Percentiles rank a stretch among this genome's conserved stretches.
Conservation (phyloP, 1,284 basidiomycete genomes). For the Cystobasidium slooffiae region DNA sequence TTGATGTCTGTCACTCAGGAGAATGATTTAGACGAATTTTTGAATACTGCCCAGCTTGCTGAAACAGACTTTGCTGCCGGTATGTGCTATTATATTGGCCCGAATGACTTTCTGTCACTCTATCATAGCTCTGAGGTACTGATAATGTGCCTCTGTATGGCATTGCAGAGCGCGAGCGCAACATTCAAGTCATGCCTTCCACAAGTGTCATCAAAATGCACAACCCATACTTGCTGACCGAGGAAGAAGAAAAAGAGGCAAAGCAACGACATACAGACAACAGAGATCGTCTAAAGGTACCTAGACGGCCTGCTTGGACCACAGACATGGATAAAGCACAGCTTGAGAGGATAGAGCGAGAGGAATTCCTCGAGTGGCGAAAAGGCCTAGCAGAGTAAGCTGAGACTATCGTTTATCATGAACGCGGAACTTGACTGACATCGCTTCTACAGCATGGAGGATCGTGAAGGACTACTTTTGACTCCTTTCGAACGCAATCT, state of each 20-base stretch:
- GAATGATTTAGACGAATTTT: constrained; percentile 91
- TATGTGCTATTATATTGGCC: constrained; percentile 57
- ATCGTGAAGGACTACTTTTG: constrained; percentile 73
- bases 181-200: constrained; percentile 80
- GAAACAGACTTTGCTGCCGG: constrained; percentile 97
- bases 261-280: constrained; percentile 74
- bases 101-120: background rate
- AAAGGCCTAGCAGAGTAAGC: constrained; percentile 82
- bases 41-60: constrained; percentile 92
- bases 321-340: constrained; percentile 74
- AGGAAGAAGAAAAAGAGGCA: constrained; percentile 79
- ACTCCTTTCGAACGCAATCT: constrained; percentile 96
- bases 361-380: constrained; percentile 87
- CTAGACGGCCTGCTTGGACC: constrained; percentile 80
- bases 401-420: background rate
- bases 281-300: constrained; percentile 74
- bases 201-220: constrained; percentile 59
- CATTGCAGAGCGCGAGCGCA: constrained; percentile 76
- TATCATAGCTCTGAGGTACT: background rate
- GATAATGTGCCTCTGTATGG: background rate
- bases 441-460: constrained; percentile 67
- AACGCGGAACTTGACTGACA: background rate
- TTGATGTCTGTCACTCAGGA: constrained; percentile 95
- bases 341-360: constrained; percentile 83
- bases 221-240: constrained; percentile 86